These are phyloP conservation scores for Colletotrichum cordylinicola DNA, from an alignment of 2,329 filamentous ascomycete genomes.

Conservation along the genomic window DNA sequence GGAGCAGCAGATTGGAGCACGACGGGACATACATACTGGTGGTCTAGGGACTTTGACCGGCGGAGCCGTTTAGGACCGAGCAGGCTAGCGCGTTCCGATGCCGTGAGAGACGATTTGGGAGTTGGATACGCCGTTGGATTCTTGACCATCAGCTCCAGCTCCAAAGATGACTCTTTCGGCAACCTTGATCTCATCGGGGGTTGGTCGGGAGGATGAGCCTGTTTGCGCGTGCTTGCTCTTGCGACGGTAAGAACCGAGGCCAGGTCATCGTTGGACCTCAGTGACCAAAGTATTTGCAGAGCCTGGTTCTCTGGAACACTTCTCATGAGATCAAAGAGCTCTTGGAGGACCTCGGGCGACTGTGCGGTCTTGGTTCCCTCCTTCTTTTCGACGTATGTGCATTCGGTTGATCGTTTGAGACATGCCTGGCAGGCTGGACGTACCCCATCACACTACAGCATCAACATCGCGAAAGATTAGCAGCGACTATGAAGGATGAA, in stretches of 20 bases:
- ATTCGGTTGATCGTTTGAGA: slow-evolving; percentile 15
- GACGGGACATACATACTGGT: slow-evolving; percentile 8
- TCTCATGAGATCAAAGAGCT: slow-evolving; percentile 30
- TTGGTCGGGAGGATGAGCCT: background rate
- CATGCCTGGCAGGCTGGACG: slow-evolving; percentile 26
- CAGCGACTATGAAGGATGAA: background rate
- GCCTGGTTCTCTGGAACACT: slow-evolving; percentile 24
- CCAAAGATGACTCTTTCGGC: slow-evolving; percentile 8
- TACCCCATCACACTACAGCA: slow-evolving; percentile 24
- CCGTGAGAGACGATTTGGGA: background rate
- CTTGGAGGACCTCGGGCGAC: background rate
- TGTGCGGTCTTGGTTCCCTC: background rate
- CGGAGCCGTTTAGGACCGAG: background rate
- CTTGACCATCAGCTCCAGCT: slow-evolving; percentile 29
- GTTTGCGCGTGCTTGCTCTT: background rate
- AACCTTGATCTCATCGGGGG: background rate
- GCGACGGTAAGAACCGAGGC: slow-evolving; percentile 25
- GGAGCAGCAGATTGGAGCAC: background rate
- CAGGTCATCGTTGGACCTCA: slow-evolving; percentile 27
- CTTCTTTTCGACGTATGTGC: slow-evolving; percentile 25
- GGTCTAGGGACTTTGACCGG: slow-evolving; percentile 3
- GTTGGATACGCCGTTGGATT: slow-evolving; percentile 27
- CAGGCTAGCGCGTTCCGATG: background rate
- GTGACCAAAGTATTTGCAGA: slow-evolving; percentile 21
- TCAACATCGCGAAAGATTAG: background rate